These are phyloP conservation scores for Aspergillus wentii DNA, from an alignment of 495 filamentous ascomycete species.

Conservation along the genomic window DNA sequence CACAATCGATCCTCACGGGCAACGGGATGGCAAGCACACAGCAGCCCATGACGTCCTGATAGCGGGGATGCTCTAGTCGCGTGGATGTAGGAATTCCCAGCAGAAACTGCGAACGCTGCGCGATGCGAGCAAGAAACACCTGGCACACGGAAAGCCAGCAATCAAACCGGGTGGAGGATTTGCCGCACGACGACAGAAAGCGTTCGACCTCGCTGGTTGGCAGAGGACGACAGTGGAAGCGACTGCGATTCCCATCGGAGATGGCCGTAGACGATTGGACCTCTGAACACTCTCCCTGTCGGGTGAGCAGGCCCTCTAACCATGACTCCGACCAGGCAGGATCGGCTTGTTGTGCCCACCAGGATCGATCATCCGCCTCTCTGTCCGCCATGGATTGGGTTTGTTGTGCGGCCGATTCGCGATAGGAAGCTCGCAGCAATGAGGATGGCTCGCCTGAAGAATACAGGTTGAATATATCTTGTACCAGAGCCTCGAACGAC, in stretches of 20 bases:
- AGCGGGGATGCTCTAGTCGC: neutral
- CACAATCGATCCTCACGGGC: neutral
- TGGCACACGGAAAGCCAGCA: neutral
- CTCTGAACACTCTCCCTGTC: neutral
- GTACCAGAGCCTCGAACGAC: neutral
- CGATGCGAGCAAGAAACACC: neutral
- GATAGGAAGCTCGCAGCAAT: neutral
- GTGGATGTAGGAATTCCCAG: neutral
- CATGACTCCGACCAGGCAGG: neutral
- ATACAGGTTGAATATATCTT: neutral
- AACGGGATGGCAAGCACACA: neutral
- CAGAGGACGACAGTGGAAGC: neutral
- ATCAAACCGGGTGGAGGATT: neutral
- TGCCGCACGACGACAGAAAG: neutral
- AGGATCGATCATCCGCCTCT: neutral
- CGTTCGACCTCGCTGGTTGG: neutral
- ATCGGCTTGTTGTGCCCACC: neutral
- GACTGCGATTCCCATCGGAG: neutral
- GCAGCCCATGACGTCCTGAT: neutral
- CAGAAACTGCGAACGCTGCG: neutral
- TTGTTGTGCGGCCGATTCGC: neutral
- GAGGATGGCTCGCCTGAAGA: neutral
- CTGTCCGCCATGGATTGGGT: neutral
- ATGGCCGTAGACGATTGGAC: neutral
- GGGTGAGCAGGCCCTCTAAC: neutral